Evolutionary conservation across 352 stramenopile genomes (phyloP).

Genomic region (Phytophthora agathidicida): DNA sequence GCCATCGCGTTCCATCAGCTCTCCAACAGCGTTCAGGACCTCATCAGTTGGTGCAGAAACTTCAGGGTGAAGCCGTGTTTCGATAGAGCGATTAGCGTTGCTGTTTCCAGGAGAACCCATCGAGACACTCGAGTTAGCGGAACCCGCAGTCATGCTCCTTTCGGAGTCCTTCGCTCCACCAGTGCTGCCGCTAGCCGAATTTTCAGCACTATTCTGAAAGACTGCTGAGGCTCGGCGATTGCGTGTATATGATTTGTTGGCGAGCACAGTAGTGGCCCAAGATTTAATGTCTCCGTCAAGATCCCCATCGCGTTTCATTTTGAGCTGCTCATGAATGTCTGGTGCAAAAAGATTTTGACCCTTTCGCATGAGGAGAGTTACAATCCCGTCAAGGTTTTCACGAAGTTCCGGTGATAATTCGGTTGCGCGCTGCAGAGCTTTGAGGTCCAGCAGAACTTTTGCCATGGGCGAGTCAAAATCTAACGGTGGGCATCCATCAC

Average conservation of each 20-base stretch:
- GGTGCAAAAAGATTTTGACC: constrained; percentile 81
- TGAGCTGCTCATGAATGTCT: constrained; percentile 84
- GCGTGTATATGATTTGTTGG: constrained; percentile 81
- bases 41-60: constrained; percentile 61
- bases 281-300: constrained; percentile 82
- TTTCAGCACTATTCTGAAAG: constrained; percentile 37
- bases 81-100: constrained; percentile 36
- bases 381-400: constrained; percentile 79
- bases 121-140: constrained; percentile 21
- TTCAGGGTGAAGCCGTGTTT: constrained; percentile 66
- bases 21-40: constrained; percentile 65
- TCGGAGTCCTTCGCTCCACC: constrained; percentile 20
- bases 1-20: constrained; percentile 75
- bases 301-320: constrained; percentile 70
- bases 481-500: constrained; percentile 36
- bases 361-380: constrained; percentile 79
- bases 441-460: constrained; percentile 80
- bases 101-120: constrained; percentile 4
- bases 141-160: constrained; percentile 20
- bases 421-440: constrained; percentile 66
- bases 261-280: constrained; percentile 75
- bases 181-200: constrained; percentile 10
- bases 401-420: constrained; percentile 66
- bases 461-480: constrained; percentile 85
- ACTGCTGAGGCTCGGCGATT: constrained; percentile 62